These are phyloP conservation scores for Trichoderma sp. DNA, from an alignment of 2,329 filamentous ascomycete species.

Conservation along the genomic window DNA sequence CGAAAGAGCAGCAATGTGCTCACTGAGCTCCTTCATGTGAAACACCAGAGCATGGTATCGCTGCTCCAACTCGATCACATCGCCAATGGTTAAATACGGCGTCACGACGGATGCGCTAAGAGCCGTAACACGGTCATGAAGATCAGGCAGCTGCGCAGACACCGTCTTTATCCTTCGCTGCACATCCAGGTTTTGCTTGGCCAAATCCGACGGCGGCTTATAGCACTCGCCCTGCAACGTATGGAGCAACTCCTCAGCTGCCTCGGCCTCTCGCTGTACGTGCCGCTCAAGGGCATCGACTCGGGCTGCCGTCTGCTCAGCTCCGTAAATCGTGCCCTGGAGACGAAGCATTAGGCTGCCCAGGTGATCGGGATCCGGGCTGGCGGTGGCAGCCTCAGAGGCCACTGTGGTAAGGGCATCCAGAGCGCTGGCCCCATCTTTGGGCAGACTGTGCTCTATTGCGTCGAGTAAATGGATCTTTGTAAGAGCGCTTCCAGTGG, in stretches of 20 bases:
- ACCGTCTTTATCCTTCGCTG: slow-evolving; percentile 72
- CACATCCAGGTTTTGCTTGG: slow-evolving; percentile 73
- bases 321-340: slow-evolving; percentile 56
- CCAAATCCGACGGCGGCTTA: slow-evolving; percentile 60
- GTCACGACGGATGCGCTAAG: slow-evolving; percentile 42
- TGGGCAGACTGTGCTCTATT: slow-evolving; percentile 58
- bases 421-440: slow-evolving; percentile 59
- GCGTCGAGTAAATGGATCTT: slow-evolving; percentile 53
- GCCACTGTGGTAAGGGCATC: slow-evolving; percentile 60
- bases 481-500: slow-evolving; percentile 36
- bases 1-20: slow-evolving; percentile 63
- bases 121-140: slow-evolving; percentile 54
- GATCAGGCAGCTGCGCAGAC: slow-evolving; percentile 66
- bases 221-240: slow-evolving; percentile 53
- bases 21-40: slow-evolving; percentile 62
- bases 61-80: slow-evolving; percentile 62
- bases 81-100: slow-evolving; percentile 57
- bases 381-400: slow-evolving; percentile 53
- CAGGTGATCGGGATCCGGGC: slow-evolving; percentile 54
- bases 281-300: slow-evolving; percentile 61
- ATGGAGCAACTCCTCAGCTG: slow-evolving; percentile 45
- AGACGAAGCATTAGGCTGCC: slow-evolving; percentile 59
- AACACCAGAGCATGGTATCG: slow-evolving; percentile 61
- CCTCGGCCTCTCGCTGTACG: slow-evolving; percentile 55
- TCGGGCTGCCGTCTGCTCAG: slow-evolving; percentile 60